Conservation (phyloP, 495 filamentous ascomycete genomes). For the Penicillium malachiteum region DNA sequence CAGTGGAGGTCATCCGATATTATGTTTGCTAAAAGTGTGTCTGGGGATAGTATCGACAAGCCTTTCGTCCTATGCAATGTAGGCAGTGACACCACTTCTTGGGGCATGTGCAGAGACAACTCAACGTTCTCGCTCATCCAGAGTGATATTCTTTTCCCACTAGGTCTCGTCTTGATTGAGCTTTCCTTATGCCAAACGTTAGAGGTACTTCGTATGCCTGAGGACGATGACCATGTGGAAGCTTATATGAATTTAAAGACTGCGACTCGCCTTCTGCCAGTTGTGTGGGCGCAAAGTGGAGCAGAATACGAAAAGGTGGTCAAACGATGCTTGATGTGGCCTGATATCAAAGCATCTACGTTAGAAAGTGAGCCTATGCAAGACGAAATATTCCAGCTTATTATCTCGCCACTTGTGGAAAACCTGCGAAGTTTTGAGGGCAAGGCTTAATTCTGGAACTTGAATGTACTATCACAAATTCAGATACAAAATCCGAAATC, state of each 20-base stretch:
- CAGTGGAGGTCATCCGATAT: conserved; percentile 30
- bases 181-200: conserved; percentile 33
- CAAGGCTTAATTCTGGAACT: background rate
- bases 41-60: background rate
- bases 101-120: background rate
- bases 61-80: background rate
- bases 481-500: too few relatives aligned
- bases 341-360: background rate
- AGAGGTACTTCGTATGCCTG: conserved; percentile 14
- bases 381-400: background rate
- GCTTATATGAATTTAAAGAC: conserved; percentile 9
- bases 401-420: background rate
- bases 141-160: conserved; percentile 26
- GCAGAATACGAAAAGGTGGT: background rate
- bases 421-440: conserved; percentile 1
- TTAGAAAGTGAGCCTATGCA: conserved; percentile 4
- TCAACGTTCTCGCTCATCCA: conserved; percentile 14
- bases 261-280: background rate
- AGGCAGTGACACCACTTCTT: background rate
- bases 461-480: too few relatives aligned
- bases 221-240: conserved; percentile 23
- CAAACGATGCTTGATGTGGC: background rate
- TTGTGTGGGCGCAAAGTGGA: background rate
- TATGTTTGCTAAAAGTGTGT: background rate
- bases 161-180: conserved; percentile 34